Evolutionary conservation across 2,329 filamentous ascomycete genomes (phyloP).

Genomic region (Colletotrichum sp.): DNA sequence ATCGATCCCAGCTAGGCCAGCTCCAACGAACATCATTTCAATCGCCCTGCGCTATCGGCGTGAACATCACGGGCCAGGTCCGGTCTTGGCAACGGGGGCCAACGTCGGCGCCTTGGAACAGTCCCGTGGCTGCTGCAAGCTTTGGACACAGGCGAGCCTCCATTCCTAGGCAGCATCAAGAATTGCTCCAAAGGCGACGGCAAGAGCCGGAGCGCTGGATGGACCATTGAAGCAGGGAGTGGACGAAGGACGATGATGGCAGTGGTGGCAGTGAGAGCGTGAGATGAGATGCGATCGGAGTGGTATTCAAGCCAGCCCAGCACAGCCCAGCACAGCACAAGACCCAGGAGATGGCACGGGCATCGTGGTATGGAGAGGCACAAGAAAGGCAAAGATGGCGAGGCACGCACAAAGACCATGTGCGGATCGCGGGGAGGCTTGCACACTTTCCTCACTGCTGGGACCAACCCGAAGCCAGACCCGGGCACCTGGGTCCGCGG

Average conservation of each 20-base stretch:
- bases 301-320: not conserved
- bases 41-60: not conserved
- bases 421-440: slow-evolving; percentile 6
- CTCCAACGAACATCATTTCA: not conserved
- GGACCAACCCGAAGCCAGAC: not conserved
- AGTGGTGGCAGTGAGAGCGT: not conserved
- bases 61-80: not conserved
- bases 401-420: not conserved
- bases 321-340: too few relatives aligned
- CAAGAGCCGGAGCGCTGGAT: not conserved
- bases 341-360: not conserved
- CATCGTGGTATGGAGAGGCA: not conserved
- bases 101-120: not conserved
- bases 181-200: not conserved
- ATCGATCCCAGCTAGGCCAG: not conserved
- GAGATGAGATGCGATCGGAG: not conserved
- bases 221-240: not conserved
- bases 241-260: not conserved
- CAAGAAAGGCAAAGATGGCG: not conserved
- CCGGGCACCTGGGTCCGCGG: not conserved
- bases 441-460: slow-evolving; percentile 3
- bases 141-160: not conserved
- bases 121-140: not conserved
- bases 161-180: not conserved
- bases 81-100: not conserved